Evolutionary conservation across 2,329 filamentous ascomycete genomes (phyloP).

Genomic region (Dactylellina leptospora): DNA sequence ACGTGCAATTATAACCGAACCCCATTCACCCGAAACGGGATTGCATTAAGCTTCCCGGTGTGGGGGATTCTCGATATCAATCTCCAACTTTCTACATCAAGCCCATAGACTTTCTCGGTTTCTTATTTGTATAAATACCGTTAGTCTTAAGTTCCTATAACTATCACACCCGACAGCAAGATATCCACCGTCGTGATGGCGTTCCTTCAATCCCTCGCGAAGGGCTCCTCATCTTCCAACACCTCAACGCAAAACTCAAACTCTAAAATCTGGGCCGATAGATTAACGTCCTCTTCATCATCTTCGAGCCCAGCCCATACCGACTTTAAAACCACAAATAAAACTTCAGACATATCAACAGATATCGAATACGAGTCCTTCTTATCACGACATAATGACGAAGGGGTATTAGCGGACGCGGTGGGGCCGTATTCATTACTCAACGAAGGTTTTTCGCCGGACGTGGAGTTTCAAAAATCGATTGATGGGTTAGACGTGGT

Average conservation of each 20-base stretch:
- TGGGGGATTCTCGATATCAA: too few relatives aligned
- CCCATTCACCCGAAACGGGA: constrained; percentile 16
- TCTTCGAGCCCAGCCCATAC: constrained; percentile 17
- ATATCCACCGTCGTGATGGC: constrained; percentile 27
- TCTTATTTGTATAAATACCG: too few relatives aligned
- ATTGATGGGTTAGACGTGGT: constrained; percentile 47
- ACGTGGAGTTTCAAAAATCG: constrained; percentile 52
- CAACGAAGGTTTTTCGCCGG: constrained; percentile 21
- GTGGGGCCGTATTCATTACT: constrained; percentile 48
- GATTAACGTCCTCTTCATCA: constrained; percentile 1
- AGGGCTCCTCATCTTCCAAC: constrained; percentile 46
- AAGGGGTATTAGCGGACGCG: not conserved
- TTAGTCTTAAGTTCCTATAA: too few relatives aligned
- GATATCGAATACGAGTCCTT: constrained; percentile 30
- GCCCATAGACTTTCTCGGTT: too few relatives aligned
- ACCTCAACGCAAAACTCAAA: constrained; percentile 45
- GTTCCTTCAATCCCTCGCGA: constrained; percentile 36
- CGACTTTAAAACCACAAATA: constrained; percentile 10
- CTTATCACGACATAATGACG: not conserved
- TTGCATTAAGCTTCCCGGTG: too few relatives aligned
- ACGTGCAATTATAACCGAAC: constrained; percentile 38
- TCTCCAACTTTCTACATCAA: too few relatives aligned
- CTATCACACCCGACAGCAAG: too few relatives aligned
- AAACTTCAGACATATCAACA: not conserved
- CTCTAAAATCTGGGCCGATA: constrained; percentile 36